phyloP scores from a whole-genome alignment of 192 early-diverging fungal genomes.

The Fimicolochytrium jonesii region DNA sequence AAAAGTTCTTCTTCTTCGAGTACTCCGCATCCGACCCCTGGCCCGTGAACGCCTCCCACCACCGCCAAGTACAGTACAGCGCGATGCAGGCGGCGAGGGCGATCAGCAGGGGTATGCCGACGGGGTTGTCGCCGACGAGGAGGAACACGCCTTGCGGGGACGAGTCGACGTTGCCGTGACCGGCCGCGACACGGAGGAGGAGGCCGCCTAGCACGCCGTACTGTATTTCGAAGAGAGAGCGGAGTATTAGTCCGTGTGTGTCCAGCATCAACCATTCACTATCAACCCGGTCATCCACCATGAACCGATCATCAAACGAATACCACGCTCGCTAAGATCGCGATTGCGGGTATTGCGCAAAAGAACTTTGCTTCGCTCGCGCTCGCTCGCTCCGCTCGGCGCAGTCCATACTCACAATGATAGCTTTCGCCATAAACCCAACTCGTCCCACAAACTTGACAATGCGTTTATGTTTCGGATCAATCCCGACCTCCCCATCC shows the following conservation, averaged over 20 bases:
- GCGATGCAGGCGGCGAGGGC: constrained; percentile 34
- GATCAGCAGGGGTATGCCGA: constrained; percentile 40
- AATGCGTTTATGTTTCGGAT: constrained; percentile 4
- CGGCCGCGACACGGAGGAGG: constrained; percentile 24
- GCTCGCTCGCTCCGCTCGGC: not conserved
- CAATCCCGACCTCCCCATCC: constrained; percentile 7
- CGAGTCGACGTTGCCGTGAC: constrained; percentile 31
- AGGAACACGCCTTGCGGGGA: constrained; percentile 40
- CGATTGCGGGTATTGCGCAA: no score
- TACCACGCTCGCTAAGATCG: no score
- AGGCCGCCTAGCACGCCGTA: constrained; percentile 17
- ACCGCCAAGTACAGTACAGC: constrained; percentile 42
- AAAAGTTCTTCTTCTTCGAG: constrained; percentile 35
- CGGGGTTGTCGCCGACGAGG: constrained; percentile 27
- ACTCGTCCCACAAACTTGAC: constrained; percentile 8
- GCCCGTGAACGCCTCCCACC: constrained; percentile 40
- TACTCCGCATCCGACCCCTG: constrained; percentile 41
- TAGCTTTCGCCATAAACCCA: constrained; percentile 14
- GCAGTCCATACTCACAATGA: constrained; percentile 8
- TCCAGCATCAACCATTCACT: no score
- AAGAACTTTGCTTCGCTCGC: not conserved
- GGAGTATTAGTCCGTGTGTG: not conserved
- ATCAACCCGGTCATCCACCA: no score
- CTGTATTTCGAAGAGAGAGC: not conserved
- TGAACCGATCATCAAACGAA: no score